Evolutionary conservation across 352 stramenopile species (phyloP), one percentile per base, ranked within the genome.

Genomic region (Aphanomyces euteiches): DNA sequence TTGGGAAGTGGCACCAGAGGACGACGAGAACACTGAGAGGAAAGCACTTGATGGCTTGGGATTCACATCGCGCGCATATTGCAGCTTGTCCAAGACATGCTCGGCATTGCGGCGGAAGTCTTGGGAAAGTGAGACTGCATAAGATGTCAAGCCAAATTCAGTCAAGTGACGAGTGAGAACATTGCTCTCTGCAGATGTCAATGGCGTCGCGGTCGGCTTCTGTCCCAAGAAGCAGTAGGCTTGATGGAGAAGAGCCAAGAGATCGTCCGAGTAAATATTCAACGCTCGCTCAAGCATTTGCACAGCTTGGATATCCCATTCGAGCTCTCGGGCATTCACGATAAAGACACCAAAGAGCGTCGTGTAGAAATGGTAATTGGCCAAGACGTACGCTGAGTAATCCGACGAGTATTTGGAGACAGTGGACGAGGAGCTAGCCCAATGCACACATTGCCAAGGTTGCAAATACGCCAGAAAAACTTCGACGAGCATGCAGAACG

Each of bases 341-440:
- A 93, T 79, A 76, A 95, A 94, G 7, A 75, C 80, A 15, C 88
- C 88, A 3, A 95, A 68, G 5, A 95, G 75, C 21, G 81, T 86
- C 60, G 88, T 92, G 73, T 95, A 95, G 63, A 94, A 95, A 68
- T 94, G 86, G 66, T 93, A 93, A 74, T 95, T 95, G 60, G 88
- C 88, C 47, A 95, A 70, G 19, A 95, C 85, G 60, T 87, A 95
- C 37, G 79, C 88, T 69, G 90, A 82, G 83, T 85, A 95, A 13
- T 66, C 78, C 0, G 80, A 56, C 7, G 84, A 81, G 72, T 91
- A 95, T 3, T 34, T 60, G 28, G 65, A 53, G 37, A 70, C 60
- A 1, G 68, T 50, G 6, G 68, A n/a, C 3, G 61, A 8, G 7
- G 47, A 61, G 10, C 53, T 17, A 1, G 79, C 76, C 88, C 88